A percentile compares a stretch with the other conserved stretches of the same genome.
These are phyloP conservation scores for Rhizopogon sp. DNA, from an alignment of 768 basidiomycete species.

Conservation along the genomic window DNA sequence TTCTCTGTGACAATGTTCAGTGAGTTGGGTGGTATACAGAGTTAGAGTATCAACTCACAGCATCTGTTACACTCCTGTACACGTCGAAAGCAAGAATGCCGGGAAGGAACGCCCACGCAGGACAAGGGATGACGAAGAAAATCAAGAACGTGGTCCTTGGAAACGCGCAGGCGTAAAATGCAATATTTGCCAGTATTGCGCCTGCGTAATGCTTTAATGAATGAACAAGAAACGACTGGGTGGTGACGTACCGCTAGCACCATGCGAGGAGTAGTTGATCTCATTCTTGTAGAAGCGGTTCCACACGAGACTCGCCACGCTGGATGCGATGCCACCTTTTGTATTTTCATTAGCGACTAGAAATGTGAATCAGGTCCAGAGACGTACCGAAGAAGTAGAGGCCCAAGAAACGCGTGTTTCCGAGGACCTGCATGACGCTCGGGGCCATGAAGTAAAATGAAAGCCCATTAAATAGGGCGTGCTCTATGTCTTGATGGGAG, in stretches of 20 bases:
- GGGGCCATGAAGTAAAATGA: conserved; percentile 76
- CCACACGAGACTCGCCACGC: conserved; percentile 44
- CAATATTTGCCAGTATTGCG: conserved; percentile 65
- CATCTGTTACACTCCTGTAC: conserved; percentile 29
- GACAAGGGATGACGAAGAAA: conserved; percentile 74
- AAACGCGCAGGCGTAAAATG: conserved; percentile 66
- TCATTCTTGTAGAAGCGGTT: conserved; percentile 29
- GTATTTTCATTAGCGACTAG: neutral
- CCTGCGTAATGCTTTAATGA: conserved; percentile 33
- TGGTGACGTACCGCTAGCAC: conserved; percentile 64
- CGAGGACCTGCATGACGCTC: conserved; percentile 56
- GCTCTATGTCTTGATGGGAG: conserved; percentile 56
- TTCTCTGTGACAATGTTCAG: conserved; percentile 32
- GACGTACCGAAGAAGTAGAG: conserved; percentile 70
- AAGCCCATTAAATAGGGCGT: conserved; percentile 74
- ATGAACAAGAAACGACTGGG: neutral
- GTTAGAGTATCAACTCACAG: conserved; percentile 18
- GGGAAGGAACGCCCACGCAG: conserved; percentile 70
- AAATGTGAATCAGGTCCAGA: neutral
- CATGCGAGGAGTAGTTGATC: conserved; percentile 36
- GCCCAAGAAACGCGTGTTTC: conserved; percentile 58
- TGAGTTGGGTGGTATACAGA: neutral
- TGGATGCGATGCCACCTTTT: conserved; percentile 57
- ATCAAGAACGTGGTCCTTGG: conserved; percentile 63
- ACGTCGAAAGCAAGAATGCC: conserved; percentile 44